Base-by-base conservation (phyloP, 2,329 filamentous ascomycete genomes). In the Epichloe aotearoae region DNA sequence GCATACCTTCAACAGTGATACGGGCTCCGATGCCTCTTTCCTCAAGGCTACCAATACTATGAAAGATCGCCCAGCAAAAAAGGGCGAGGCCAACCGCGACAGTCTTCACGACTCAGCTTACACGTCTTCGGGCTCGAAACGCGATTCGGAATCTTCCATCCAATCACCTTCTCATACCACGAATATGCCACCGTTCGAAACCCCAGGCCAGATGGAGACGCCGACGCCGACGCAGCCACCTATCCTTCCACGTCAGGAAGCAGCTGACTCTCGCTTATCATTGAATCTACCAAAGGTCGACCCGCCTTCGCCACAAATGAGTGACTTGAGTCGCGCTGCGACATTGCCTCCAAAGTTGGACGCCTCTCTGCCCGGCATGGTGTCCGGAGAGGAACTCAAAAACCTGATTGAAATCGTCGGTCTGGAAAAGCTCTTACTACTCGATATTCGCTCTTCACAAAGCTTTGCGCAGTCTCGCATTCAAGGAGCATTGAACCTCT, bases 391-490 rank as follows among this genome's bases (percentile, higher is more conserved):
- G 2, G 68, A 78, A 33, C 71, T 86, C 14, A 76, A 73, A 54
- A 72, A 77, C 8, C 65, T 87, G 40, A 62, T 88, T 12, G 67
- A 75, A 46, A 62, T 60, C 3, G 57, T 66, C 3, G 58, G 61
- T 3, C 59, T 67, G 8, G 60, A 66, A 7, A 69, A 72, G 1
- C 57, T 87, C 1, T 70, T 98, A 34, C 64, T 97, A 1, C 71
- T 98, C 4, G 93, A 98, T 64, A 77, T 97, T 20, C 81, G 93
- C 39, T 89, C 94, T 0, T 87, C 84, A 30, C 88, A 89, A 19
- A 88, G 91, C 57, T 96, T 85, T 62, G 77, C 82, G 1, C 75
- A 79, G 44, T 83, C 86, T 20, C 81, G 86, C 33, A 86, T 97
- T 50, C 71, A 75, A 47, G 83, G 84, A n/a, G 88, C 91, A 0